Evolutionary conservation across 1,139 yeast species (phyloP), one percentile per base, ranked within the genome.

Genomic region (Yamadazyma blattariae): DNA sequence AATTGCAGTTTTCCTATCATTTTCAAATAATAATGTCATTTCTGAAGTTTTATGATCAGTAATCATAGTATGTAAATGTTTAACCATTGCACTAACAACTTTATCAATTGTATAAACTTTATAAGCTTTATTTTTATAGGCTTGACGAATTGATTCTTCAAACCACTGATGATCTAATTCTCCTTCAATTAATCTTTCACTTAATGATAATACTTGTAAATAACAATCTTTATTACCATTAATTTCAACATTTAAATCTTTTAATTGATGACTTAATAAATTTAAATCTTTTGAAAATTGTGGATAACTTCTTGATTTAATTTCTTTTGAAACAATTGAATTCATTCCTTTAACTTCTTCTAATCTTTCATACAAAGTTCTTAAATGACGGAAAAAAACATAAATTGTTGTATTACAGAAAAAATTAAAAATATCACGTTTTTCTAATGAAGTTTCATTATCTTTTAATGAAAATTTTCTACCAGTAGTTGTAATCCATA

Each of bases 81-180:
- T 92, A 17, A 89, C 89, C 54, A 92, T 67, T 6, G 95, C 82
- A 56, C 88, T 96, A 14, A 89, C 79, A 27, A 92, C 95, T 63
- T 92, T 92, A 57, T 92, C 98, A 43, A 92, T 74, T 3, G 98
- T 92, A 62, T 90, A 92, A 36, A 92, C 64, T 58, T 87, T 88
- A 66, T 86, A 94, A 0, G 97, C 98, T 46, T 81, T 82, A 61
- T 92, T 94, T 51, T 94, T 79, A 65, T 87, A 92, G 0, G 95
- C 97, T 67, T 90, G 97, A 46, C 99, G 87, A 42, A 94, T 65
- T 17, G 96, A 76, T 58, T 92, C 98, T 64, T 92, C 99, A 57
- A 86, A 92, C 86, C 94, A 84, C 58, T 85, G 95, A 47, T 89
- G 96, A 51, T 92, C 98, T 36, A 92, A 67, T 27, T 89, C 95